These are phyloP conservation scores for Daucus carota DNA, from an alignment of 129 eudicot species.

Conservation along the genomic window DNA sequence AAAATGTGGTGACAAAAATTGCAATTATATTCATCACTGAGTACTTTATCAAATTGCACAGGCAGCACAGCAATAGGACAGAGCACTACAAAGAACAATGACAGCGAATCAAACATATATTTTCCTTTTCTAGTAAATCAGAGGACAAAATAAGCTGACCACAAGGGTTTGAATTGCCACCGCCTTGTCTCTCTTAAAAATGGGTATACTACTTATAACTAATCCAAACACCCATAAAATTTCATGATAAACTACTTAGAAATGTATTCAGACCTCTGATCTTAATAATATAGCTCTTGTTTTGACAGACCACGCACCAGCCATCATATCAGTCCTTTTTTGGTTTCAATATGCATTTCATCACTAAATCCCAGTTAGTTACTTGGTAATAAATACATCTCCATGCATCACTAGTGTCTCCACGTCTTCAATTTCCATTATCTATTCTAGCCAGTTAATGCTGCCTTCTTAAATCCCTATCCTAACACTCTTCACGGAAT, in stretches of 20 bases:
- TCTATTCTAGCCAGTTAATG: neutral
- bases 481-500: too few species aligned
- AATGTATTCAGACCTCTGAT: neutral
- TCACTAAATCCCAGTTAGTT: neutral
- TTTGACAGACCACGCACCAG: neutral
- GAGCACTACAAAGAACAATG: neutral
- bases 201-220: neutral
- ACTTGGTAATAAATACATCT: neutral
- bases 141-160: neutral
- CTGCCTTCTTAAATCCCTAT: neutral
- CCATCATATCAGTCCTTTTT: neutral
- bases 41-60: neutral
- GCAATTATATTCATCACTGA: neutral
- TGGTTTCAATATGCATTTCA: neutral
- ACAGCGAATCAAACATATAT: neutral
- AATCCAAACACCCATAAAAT: neutral
- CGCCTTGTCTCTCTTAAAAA: neutral
- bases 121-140: neutral
- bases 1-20: neutral
- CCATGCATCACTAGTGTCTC: neutral
- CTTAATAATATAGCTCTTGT: neutral
- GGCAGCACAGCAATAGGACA: neutral
- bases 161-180: neutral
- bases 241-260: neutral
- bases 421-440: neutral